phyloP scores from a whole-genome alignment of 2,329 filamentous ascomycete species.

The Furcasterigmium sp. region DNA sequence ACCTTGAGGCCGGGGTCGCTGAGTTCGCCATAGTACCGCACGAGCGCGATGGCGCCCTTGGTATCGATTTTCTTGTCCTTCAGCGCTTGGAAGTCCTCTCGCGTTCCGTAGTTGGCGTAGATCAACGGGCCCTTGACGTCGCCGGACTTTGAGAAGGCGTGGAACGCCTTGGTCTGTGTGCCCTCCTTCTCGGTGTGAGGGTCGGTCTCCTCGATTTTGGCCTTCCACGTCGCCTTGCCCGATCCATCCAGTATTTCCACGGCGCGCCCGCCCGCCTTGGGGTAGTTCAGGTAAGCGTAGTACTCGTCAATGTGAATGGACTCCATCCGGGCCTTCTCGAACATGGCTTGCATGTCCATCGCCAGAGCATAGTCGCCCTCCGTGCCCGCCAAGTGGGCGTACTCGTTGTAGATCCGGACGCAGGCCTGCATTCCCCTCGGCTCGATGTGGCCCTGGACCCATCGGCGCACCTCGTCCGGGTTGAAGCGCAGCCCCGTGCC shows the following conservation, averaged over 20 bases:
- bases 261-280: conserved; percentile 67
- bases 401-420: conserved; percentile 71
- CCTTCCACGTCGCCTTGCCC: conserved; percentile 66
- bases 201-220: conserved; percentile 73
- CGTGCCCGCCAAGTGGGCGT: conserved; percentile 89
- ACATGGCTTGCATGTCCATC: conserved; percentile 76
- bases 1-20: conserved; percentile 74
- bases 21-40: conserved; percentile 74
- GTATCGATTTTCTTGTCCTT: conserved; percentile 67
- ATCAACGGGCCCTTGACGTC: conserved; percentile 82
- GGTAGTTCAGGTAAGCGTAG: conserved; percentile 90
- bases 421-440: conserved; percentile 64
- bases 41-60: conserved; percentile 76
- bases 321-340: conserved; percentile 68
- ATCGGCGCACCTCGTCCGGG: conserved; percentile 72
- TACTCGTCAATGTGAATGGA: conserved; percentile 72
- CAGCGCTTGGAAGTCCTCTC: conserved; percentile 73
- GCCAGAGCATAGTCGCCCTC: conserved; percentile 86
- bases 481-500: conserved; percentile 68
- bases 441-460: conserved; percentile 70
- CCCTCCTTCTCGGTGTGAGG: conserved; percentile 56
- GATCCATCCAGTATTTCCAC: conserved; percentile 74
- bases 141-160: conserved; percentile 82
- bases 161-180: conserved; percentile 73
- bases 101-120: conserved; percentile 88